Evolutionary conservation across 2,329 filamentous ascomycete genomes (phyloP), one percentile per base, ranked within the genome.

Genomic region (Exophiala phaeomuriformis): DNA sequence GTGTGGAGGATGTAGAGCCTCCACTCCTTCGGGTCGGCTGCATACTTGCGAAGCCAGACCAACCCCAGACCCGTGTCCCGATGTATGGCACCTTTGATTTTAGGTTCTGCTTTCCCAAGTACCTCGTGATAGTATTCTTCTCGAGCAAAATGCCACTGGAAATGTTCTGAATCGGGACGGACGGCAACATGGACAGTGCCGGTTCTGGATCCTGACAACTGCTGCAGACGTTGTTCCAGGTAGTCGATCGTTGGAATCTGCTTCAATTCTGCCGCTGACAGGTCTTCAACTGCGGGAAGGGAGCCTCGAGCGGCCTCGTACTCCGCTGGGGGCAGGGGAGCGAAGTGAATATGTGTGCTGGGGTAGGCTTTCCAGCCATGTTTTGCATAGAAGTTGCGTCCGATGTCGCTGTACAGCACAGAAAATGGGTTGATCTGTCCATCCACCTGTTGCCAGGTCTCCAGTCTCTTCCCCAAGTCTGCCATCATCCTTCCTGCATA

Each of bases 371-470:
- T 77, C 90, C 90, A 96, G 43, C 89, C 89, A 59, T 82, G 77
- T 32, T 75, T 76, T 2, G 85, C 80, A 71, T 96, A 96, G 70
- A 90, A 96, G 37, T 74, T 73, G 74, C 88, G 86, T 19, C 90
- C 88, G 59, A 94, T 90, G 64, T 94, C 88, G 5, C 89, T 95
- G 69, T 84, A 95, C 5, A 96, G 75, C 5, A 94, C 79, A 0
- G 87, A 90, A 68, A 91, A 93, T 9, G 81, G 69, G 58, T 67
- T 76, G 66, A 65, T 68, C 61, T 67, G 65, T 19, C 66, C 64
- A 43, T 61, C 57, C 71, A 67, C 36, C 69, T 65, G 69, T 61
- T 81, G 77, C 71, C 78, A 78, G 2, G 70, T 76, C 57, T 75
- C 72, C 40, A 83, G 64, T 49, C 70, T 72, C 47, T 72, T 70